Conservation (phyloP, 306 rosid genomes). For the Prunus fruticosa region DNA sequence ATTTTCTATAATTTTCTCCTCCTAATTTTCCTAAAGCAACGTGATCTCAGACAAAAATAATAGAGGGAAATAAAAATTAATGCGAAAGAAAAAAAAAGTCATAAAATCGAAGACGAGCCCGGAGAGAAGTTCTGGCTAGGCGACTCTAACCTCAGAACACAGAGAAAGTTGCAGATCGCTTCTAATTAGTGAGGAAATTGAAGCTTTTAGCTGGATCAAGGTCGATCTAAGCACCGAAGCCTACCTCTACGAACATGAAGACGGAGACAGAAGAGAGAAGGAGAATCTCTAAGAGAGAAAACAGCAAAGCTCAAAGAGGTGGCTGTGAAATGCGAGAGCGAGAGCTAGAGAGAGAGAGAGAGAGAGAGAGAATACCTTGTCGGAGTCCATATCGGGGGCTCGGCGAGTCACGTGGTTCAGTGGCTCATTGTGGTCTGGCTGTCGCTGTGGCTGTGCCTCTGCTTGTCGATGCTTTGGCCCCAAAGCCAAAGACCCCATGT, state of each 20-base stretch:
- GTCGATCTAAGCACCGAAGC: conserved; percentile 39
- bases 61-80: not conserved
- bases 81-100: not conserved
- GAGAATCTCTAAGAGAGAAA: not conserved
- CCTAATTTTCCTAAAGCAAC: conserved; percentile 19
- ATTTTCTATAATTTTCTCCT: conserved; percentile 16
- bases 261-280: not conserved
- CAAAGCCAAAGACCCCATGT: conserved; percentile 72
- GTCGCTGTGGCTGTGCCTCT: conserved; percentile 41
- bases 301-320: not conserved
- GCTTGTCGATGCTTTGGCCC: conserved; percentile 62
- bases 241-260: conserved; percentile 6
- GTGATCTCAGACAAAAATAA: conserved; percentile 17
- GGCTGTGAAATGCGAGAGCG: not conserved
- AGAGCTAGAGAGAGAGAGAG: not conserved
- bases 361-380: conserved; percentile 51
- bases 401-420: conserved; percentile 40
- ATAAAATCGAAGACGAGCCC: conserved; percentile 15
- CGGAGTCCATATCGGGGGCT: conserved; percentile 54
- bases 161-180: conserved; percentile 48
- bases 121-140: conserved; percentile 33
- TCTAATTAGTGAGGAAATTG: conserved; percentile 24
- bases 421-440: conserved; percentile 36
- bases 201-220: conserved; percentile 43
- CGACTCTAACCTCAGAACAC: conserved; percentile 21